phyloP scores from a whole-genome alignment of 129 eudicot genomes.

The Smallanthus sonchifolius region DNA sequence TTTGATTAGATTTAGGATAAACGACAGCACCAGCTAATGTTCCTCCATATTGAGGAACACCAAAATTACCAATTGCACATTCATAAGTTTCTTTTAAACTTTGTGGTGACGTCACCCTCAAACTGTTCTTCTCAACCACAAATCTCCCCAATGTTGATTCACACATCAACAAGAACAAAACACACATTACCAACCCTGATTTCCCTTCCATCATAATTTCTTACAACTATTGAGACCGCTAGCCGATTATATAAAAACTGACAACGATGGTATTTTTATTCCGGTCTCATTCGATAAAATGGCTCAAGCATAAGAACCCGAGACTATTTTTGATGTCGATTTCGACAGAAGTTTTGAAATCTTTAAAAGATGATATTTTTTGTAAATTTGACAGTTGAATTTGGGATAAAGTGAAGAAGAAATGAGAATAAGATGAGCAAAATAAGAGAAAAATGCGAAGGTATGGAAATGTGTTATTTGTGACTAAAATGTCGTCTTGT shows the following conservation, averaged over 20 bases:
- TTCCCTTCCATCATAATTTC: slow-evolving; percentile 25
- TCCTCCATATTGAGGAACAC: slow-evolving; percentile 62
- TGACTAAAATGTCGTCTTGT: slow-evolving; percentile 20
- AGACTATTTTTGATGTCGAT: not conserved
- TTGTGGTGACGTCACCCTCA: slow-evolving; percentile 53
- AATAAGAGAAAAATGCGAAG: not conserved
- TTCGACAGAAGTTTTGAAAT: slow-evolving; percentile 6
- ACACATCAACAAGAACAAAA: slow-evolving; percentile 18
- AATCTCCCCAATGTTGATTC: slow-evolving; percentile 39
- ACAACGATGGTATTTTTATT: not conserved
- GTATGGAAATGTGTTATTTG: slow-evolving; percentile 15
- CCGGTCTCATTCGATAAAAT: not conserved
- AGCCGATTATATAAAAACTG: slow-evolving; percentile 1
- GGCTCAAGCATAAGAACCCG: not conserved
- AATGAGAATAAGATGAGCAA: slow-evolving; percentile 8
- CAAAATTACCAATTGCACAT: slow-evolving; percentile 62
- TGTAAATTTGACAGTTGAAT: not conserved
- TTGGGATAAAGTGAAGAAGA: not conserved
- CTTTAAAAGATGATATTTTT: not conserved
- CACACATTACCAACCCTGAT: slow-evolving; percentile 18
- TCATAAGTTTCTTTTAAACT: slow-evolving; percentile 42
- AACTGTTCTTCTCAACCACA: slow-evolving; percentile 61
- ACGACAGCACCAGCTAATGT: slow-evolving; percentile 53
- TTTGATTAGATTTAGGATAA: slow-evolving; percentile 42
- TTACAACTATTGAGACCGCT: slow-evolving; percentile 14